Evolutionary conservation across 164 flowering plant genomes (phyloP).

Genomic region (Protea cynaroides): DNA sequence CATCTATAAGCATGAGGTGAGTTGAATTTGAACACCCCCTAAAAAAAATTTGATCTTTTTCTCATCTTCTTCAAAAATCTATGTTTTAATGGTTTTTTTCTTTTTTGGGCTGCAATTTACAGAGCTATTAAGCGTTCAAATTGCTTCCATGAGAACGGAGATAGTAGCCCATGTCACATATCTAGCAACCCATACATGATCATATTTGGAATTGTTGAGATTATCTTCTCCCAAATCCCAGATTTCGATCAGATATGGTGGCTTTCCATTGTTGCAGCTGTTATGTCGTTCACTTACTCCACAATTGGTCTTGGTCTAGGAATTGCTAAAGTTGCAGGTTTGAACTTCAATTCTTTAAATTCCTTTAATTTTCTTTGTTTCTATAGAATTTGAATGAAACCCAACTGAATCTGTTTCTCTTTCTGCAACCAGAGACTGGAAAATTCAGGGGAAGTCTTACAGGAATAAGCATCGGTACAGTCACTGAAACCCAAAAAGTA

Average conservation of each 20-base stretch:
- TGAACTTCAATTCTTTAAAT: background rate
- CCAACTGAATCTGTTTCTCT: too few species aligned
- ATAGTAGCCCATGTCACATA: constrained; percentile 32
- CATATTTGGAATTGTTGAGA: constrained; percentile 34
- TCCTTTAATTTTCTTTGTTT: background rate
- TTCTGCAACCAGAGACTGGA: constrained; percentile 22
- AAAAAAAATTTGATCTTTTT: too few species aligned
- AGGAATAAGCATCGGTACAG: constrained; percentile 45
- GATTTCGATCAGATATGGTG: constrained; percentile 57
- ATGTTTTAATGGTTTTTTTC: background rate
- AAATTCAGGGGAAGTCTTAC: constrained; percentile 50
- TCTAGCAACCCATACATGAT: constrained; percentile 50
- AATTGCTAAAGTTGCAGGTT: constrained; percentile 43
- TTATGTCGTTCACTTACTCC: constrained; percentile 67
- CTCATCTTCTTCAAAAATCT: background rate
- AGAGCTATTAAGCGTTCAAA: constrained; percentile 59
- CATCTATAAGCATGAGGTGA: constrained; percentile 58
- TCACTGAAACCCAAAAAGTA: constrained; percentile 44
- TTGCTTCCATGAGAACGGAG: constrained; percentile 45
- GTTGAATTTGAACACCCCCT: constrained; percentile 15
- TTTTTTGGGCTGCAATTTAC: constrained; percentile 1
- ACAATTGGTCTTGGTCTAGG: constrained; percentile 50
- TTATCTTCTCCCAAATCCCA: constrained; percentile 48
- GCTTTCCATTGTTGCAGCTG: constrained; percentile 58
- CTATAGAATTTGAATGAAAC: background rate